Base-by-base conservation (phyloP, 1,139 yeast genomes). In the Pichia sp. region DNA sequence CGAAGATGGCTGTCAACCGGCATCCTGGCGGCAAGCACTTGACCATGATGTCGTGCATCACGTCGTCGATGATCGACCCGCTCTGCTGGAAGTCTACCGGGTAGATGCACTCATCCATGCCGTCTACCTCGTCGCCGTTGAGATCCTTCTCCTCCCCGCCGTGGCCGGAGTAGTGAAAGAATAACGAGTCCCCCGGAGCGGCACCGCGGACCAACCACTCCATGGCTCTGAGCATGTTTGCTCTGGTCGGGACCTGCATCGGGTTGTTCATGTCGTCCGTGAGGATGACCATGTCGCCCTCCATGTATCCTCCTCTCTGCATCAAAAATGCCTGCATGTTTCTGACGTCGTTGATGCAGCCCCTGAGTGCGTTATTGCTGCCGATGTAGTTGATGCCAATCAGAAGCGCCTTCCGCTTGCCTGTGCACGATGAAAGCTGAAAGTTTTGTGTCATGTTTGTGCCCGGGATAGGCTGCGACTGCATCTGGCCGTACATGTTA, bases 141-240 rank as follows among this genome's bases (percentile, higher is more conserved):
- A 74, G 68, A 70, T 92, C 97, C 56, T 77, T 74, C 8, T 88
- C 83, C 63, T 84, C 85, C 8, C 97, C 96, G 38, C 98, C 98
- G 68, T 92, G 98, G 8, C 98, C 97, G 0, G 96, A 87, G 69
- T 87, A 90, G 69, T 90, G 97, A 77, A 90, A 84, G 61, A 90
- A 85, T 58, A 85, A 72, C 30, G 89, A 81, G 74, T 93, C 95
- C 65, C 90, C 89, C n/a, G 97, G 90, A 59, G 76, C 75, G 0
- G 97, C 97, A 60, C 79, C 92, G 47, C 75, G 75, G 29, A 88
- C 95, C 31, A 92, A 78, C 98, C 98, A 92, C 60, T 83, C 85
- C 92, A 90, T 89, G 1, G 95, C 98, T 52, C 89, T 76, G 45
- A 89, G 66, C 65, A 92, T 90, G 69, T 92, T 92, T 10, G 78